Conservation (phyloP, 495 filamentous ascomycete species). For the Penicillium chermesinum region DNA sequence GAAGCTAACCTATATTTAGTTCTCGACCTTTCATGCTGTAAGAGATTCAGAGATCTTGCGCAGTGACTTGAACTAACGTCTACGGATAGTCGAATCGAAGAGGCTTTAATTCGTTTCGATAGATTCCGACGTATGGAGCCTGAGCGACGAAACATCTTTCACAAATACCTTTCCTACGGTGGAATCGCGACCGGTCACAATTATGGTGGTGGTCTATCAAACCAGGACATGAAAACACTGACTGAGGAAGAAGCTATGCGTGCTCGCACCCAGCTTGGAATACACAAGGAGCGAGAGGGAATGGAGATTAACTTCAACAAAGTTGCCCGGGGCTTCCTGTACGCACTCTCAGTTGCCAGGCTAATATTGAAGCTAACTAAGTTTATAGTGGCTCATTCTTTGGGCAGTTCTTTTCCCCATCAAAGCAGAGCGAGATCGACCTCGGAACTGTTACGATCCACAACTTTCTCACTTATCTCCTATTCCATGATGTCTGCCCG, state of each 20-base stretch:
- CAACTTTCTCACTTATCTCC: slow-evolving; percentile 86
- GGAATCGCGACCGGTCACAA: slow-evolving; percentile 65
- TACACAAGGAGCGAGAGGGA: slow-evolving; percentile 26
- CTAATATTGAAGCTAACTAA: slow-evolving; percentile 1
- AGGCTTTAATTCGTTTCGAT: slow-evolving; percentile 76
- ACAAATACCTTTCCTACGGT: slow-evolving; percentile 76
- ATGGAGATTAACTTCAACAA: slow-evolving; percentile 78
- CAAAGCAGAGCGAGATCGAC: slow-evolving; percentile 56
- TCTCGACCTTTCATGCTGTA: slow-evolving; percentile 37
- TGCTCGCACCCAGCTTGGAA: slow-evolving; percentile 26
- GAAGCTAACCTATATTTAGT: slow-evolving; percentile 21
- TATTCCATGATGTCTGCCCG: slow-evolving; percentile 74
- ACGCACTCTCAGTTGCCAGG: slow-evolving; percentile 13
- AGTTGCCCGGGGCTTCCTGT: slow-evolving; percentile 77
- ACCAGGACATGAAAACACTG: slow-evolving; percentile 48
- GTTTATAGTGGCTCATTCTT: slow-evolving; percentile 42
- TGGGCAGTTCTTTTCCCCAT: slow-evolving; percentile 38
- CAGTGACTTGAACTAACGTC: slow-evolving; percentile 1
- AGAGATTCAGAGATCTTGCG: too few species aligned
- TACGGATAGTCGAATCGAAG: slow-evolving; percentile 67
- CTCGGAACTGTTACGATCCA: slow-evolving; percentile 56
- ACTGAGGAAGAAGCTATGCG: slow-evolving; percentile 59
- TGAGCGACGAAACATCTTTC: slow-evolving; percentile 59
- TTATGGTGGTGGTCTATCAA: slow-evolving; percentile 58
- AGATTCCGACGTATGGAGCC: slow-evolving; percentile 66